phyloP scores from a whole-genome alignment of 441 rosid genomes.

The Euphorbia celastroides region DNA sequence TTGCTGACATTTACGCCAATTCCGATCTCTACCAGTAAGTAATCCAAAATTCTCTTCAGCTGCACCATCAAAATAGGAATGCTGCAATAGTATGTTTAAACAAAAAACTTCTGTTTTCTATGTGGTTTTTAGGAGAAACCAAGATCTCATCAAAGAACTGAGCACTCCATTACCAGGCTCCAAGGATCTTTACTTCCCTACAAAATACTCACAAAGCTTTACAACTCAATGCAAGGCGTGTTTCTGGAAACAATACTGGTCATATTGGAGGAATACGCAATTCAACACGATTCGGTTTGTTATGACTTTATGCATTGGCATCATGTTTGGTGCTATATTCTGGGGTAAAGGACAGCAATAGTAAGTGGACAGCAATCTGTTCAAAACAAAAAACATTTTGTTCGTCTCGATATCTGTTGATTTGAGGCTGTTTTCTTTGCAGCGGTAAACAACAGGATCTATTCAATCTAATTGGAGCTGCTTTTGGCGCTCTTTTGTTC shows the following conservation, averaged over 20 bases:
- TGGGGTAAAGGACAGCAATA: constrained; percentile 44
- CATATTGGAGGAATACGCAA: constrained; percentile 62
- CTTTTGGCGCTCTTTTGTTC: constrained; percentile 59
- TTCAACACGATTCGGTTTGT: constrained; percentile 44
- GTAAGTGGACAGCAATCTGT: constrained; percentile 24
- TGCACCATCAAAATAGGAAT: too few relatives aligned
- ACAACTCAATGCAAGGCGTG: constrained; percentile 53
- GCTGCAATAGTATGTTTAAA: too few relatives aligned
- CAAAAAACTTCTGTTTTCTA: neutral
- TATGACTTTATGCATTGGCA: constrained; percentile 39
- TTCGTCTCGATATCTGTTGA: neutral
- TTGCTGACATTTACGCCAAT: constrained; percentile 44
- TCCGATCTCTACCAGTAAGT: constrained; percentile 46
- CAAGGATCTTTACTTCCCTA: too few relatives aligned
- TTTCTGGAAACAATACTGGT: constrained; percentile 57
- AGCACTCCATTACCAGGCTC: constrained; percentile 43
- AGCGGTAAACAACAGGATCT: constrained; percentile 24
- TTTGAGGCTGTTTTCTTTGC: neutral
- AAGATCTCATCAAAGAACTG: constrained; percentile 43
- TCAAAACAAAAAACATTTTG: neutral
- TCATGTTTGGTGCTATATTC: constrained; percentile 48
- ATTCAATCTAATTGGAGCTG: constrained; percentile 56
- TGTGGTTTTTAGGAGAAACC: constrained; percentile 36
- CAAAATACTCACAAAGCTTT: constrained; percentile 50
- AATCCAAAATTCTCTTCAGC: neutral